These are phyloP conservation scores for Suillus brevipes DNA, from an alignment of 768 basidiomycete genomes.

Conservation along the genomic window DNA sequence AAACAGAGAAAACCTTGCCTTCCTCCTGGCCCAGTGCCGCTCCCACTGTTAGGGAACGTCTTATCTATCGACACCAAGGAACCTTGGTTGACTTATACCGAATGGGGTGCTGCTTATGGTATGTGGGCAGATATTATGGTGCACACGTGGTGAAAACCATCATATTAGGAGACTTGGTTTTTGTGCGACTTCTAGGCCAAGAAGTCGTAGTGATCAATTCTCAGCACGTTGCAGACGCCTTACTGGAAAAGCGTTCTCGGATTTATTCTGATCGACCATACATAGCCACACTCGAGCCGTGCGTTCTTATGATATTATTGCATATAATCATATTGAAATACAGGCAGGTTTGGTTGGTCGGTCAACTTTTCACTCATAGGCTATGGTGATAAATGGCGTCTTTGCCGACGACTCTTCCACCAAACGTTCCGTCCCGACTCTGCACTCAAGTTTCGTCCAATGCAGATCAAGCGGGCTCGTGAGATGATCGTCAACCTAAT, in stretches of 20 bases:
- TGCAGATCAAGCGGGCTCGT: conserved; percentile 24
- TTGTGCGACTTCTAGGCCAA: conserved; percentile 4
- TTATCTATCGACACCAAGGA: conserved; percentile 37
- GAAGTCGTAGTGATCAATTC: conserved; percentile 8
- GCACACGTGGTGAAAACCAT: background rate
- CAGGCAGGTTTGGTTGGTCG: conserved; percentile 8
- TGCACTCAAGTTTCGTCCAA: conserved; percentile 22
- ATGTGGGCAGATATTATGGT: background rate
- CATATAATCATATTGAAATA: background rate
- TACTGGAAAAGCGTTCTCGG: conserved; percentile 9
- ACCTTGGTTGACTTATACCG: conserved; percentile 38
- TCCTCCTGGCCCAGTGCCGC: conserved; percentile 49
- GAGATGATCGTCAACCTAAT: conserved; percentile 29
- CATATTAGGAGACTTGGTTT: conserved; percentile 5
- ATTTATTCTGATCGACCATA: conserved; percentile 12
- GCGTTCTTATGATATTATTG: background rate
- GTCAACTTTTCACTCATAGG: background rate
- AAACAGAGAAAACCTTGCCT: conserved; percentile 13
- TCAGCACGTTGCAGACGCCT: background rate
- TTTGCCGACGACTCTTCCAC: conserved; percentile 36
- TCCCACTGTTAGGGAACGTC: conserved; percentile 49
- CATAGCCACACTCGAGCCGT: conserved; percentile 4
- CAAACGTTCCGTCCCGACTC: conserved; percentile 38
- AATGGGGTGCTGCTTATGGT: conserved; percentile 33
- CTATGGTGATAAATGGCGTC: conserved; percentile 19